These are phyloP conservation scores for Xerocomus brunneocitrinus DNA, from an alignment of 768 basidiomycete genomes.

Conservation along the genomic window DNA sequence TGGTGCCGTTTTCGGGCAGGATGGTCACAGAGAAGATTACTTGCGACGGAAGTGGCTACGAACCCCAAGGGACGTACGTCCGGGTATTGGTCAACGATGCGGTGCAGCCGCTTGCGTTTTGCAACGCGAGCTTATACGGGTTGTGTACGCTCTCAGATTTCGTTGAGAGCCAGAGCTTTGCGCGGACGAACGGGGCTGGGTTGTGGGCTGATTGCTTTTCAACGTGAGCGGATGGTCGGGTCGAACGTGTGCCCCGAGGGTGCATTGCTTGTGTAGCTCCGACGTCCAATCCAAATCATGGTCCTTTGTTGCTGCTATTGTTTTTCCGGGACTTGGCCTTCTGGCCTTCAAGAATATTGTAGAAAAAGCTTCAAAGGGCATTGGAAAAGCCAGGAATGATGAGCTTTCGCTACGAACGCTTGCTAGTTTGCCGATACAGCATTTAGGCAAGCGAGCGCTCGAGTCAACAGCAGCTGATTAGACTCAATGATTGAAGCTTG, in stretches of 20 bases:
- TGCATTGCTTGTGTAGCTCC: too few species aligned
- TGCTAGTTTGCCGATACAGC: too few species aligned
- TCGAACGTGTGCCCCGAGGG: too few species aligned
- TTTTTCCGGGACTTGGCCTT: too few species aligned
- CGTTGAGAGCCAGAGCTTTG: constrained; percentile 64
- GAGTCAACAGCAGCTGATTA: too few species aligned
- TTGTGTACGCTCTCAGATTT: constrained; percentile 62
- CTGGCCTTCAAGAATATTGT: too few species aligned
- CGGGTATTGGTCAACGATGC: constrained; percentile 73
- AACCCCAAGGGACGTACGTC: constrained; percentile 41
- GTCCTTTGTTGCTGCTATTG: too few species aligned
- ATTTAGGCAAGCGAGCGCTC: too few species aligned
- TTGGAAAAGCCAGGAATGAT: not conserved
- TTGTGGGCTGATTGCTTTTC: not conserved
- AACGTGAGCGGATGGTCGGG: not conserved
- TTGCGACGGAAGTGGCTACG: constrained; percentile 31
- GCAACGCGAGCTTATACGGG: constrained; percentile 45
- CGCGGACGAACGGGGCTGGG: constrained; percentile 60
- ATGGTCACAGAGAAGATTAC: constrained; percentile 67
- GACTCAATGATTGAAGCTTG: too few species aligned
- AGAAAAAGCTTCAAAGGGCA: too few species aligned
- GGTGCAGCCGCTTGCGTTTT: constrained; percentile 56
- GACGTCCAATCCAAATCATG: too few species aligned
- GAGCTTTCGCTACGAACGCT: too few species aligned
- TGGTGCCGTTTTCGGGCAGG: constrained; percentile 70